These are phyloP conservation scores for Talaromyces rugulosus DNA, from an alignment of 2,329 filamentous ascomycete species.

Conservation along the genomic window DNA sequence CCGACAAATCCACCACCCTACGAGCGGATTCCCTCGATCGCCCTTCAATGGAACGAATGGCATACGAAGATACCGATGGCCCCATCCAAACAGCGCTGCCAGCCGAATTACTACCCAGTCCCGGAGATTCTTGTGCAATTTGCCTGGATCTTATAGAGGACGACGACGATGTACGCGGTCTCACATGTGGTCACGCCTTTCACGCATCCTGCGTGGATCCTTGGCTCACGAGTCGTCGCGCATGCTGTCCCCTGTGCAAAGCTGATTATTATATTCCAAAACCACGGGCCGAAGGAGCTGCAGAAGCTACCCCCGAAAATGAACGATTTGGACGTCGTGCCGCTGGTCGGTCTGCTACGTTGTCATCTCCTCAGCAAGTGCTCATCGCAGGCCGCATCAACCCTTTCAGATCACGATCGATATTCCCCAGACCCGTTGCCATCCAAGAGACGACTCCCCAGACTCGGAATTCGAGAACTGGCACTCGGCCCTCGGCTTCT, in stretches of 20 bases:
- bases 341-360: constrained; percentile 21
- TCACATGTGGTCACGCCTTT: constrained; percentile 97
- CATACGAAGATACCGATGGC: constrained; percentile 67
- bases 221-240: constrained; percentile 89
- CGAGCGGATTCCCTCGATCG: constrained; percentile 54
- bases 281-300: constrained; percentile 60
- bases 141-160: constrained; percentile 93
- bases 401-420: constrained; percentile 29
- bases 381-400: constrained; percentile 30
- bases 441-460: not conserved
- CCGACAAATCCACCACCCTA: constrained; percentile 17
- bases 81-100: constrained; percentile 79
- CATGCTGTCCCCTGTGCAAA: constrained; percentile 96
- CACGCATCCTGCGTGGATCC: constrained; percentile 94
- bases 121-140: constrained; percentile 92
- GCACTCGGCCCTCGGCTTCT: not conserved
- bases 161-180: constrained; percentile 87
- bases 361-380: constrained; percentile 30
- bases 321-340: constrained; percentile 30
- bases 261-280: constrained; percentile 96
- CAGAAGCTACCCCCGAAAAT: constrained; percentile 17
- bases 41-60: constrained; percentile 21
- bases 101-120: constrained; percentile 72
- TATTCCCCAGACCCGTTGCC: constrained; percentile 27
- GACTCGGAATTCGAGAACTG: not conserved